Evolutionary conservation across 345 rosid genomes (phyloP).

Genomic region (Acer yangbiense): DNA sequence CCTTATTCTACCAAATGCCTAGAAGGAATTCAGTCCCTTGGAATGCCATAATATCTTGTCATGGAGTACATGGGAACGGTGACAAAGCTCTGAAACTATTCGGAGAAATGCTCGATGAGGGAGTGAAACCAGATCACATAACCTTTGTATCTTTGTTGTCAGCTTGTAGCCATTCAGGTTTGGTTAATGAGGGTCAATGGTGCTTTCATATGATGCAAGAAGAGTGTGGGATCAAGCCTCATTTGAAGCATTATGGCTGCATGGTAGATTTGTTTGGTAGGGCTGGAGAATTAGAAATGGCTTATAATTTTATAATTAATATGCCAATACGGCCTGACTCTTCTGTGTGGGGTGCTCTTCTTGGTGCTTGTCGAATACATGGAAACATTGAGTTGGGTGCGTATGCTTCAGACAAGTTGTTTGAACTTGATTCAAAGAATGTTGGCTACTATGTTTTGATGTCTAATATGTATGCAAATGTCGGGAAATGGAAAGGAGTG

Average conservation of each 20-base stretch:
- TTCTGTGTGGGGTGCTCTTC: conserved; percentile 65
- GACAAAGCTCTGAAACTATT: conserved; percentile 50
- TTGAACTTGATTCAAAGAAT: conserved; percentile 52
- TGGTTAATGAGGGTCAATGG: conserved; percentile 52
- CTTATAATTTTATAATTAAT: conserved; percentile 38
- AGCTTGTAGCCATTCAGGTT: conserved; percentile 69
- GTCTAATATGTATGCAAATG: conserved; percentile 58
- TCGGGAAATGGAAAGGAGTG: conserved; percentile 60
- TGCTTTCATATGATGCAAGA: conserved; percentile 52
- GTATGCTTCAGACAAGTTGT: conserved; percentile 48
- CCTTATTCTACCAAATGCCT: conserved; percentile 44
- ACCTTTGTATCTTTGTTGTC: conserved; percentile 59
- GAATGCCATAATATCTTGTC: conserved; percentile 63
- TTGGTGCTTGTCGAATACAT: conserved; percentile 56
- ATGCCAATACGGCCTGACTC: conserved; percentile 61
- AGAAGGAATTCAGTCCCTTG: conserved; percentile 51
- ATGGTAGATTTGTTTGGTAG: conserved; percentile 69
- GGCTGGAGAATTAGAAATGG: conserved; percentile 53
- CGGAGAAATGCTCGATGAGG: conserved; percentile 45
- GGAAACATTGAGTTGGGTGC: conserved; percentile 48
- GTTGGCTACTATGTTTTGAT: conserved; percentile 61
- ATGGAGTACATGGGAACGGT: conserved; percentile 52
- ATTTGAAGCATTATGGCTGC: conserved; percentile 62
- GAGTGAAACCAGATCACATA: conserved; percentile 57
- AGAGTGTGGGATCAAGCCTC: conserved; percentile 44